Evolutionary conservation across 148 eudicot species (phyloP).

Genomic region (Camellia granthamiana): DNA sequence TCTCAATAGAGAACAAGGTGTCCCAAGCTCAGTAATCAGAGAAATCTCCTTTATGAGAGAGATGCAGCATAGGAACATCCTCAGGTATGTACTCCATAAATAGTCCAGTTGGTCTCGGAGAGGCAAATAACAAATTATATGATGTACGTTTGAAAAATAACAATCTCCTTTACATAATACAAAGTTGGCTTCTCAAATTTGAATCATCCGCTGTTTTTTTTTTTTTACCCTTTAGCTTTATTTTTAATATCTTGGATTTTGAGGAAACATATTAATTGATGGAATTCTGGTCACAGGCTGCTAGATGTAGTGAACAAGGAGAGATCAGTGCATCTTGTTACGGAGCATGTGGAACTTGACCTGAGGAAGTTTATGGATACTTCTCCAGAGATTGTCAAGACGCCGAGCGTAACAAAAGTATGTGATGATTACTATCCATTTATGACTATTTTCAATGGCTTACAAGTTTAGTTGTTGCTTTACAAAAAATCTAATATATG

Average conservation of each 20-base stretch:
- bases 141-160: too few relatives aligned
- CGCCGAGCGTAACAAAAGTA: background rate
- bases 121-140: too few relatives aligned
- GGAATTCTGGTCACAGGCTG: background rate
- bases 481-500: too few relatives aligned
- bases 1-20: background rate
- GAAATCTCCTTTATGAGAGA: background rate
- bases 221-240: too few relatives aligned
- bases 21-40: background rate
- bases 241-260: background rate
- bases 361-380: background rate
- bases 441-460: too few relatives aligned
- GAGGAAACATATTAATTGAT: background rate
- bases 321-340: background rate
- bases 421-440: background rate
- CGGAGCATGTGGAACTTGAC: background rate
- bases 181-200: too few relatives aligned
- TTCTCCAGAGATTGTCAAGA: background rate
- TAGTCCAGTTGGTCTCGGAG: too few relatives aligned
- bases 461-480: too few relatives aligned
- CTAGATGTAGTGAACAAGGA: conserved; percentile 2
- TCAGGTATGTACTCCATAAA: background rate
- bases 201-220: too few relatives aligned
- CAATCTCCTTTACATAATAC: too few relatives aligned
- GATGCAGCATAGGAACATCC: background rate